phyloP scores from a whole-genome alignment of 352 stramenopile genomes.

The Phytopythium oedochilum region DNA sequence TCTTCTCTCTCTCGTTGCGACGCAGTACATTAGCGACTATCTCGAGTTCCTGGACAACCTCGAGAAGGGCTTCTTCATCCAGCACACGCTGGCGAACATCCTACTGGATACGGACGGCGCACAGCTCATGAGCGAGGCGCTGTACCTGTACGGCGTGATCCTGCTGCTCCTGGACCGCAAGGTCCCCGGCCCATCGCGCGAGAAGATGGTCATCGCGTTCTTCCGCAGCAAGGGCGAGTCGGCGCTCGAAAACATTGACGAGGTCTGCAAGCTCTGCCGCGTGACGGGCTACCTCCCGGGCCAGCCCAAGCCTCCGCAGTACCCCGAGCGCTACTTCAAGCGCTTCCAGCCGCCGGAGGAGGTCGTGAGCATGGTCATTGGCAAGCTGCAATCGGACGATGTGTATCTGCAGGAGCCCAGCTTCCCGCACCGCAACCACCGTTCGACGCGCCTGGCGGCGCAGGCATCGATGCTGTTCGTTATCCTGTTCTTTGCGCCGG shows the following conservation, averaged over 20 bases:
- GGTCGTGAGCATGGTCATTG: slow-evolving; percentile 92
- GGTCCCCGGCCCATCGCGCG: slow-evolving; percentile 82
- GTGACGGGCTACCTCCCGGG: slow-evolving; percentile 87
- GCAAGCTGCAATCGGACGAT: slow-evolving; percentile 93
- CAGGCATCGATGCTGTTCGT: slow-evolving; percentile 96
- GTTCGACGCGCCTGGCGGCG: slow-evolving; percentile 84
- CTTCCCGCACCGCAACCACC: slow-evolving; percentile 92
- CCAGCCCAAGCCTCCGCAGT: slow-evolving; percentile 79
- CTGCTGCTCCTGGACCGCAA: slow-evolving; percentile 92
- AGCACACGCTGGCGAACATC: slow-evolving; percentile 93
- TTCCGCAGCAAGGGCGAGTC: slow-evolving; percentile 88
- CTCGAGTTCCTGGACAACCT: slow-evolving; percentile 91
- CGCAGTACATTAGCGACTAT: slow-evolving; percentile 90
- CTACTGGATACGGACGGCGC: slow-evolving; percentile 92
- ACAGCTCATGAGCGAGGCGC: slow-evolving; percentile 92
- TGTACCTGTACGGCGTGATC: slow-evolving; percentile 95
- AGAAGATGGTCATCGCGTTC: slow-evolving; percentile 91
- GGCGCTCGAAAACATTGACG: slow-evolving; percentile 86
- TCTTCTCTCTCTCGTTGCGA: neutral
- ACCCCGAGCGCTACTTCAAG: slow-evolving; percentile 88
- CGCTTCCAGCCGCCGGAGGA: slow-evolving; percentile 83
- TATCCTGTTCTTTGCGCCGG: slow-evolving; percentile 92
- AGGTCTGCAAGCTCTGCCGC: slow-evolving; percentile 89
- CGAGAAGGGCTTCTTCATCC: slow-evolving; percentile 93
- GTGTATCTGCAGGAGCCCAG: slow-evolving; percentile 90